Conservation (phyloP, 345 rosid species). For the Viola odorata region DNA sequence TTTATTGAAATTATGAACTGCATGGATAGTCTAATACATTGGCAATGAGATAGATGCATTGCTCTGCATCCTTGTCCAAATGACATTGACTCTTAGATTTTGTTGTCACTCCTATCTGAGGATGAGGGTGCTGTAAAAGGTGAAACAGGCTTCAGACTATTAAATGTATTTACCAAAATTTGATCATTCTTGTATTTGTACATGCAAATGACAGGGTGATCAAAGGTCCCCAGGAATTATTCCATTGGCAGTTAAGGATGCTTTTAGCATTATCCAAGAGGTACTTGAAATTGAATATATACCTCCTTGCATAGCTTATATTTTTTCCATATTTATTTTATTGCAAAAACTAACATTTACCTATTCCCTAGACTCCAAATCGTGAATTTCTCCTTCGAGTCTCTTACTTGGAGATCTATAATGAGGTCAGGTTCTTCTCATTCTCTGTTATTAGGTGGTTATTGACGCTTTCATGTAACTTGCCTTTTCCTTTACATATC, state of each 20-base stretch:
- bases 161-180: too few relatives aligned
- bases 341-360: slow-evolving; percentile 15
- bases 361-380: slow-evolving; percentile 66
- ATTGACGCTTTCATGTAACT: slow-evolving; percentile 4
- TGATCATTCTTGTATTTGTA: background rate
- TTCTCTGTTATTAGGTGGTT: background rate
- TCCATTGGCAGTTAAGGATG: slow-evolving; percentile 95
- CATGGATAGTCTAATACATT: too few relatives aligned
- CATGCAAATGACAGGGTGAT: slow-evolving; percentile 74
- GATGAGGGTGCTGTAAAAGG: too few relatives aligned
- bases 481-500: slow-evolving; percentile 8
- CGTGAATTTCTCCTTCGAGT: slow-evolving; percentile 94
- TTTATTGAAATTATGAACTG: too few relatives aligned
- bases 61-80: too few relatives aligned
- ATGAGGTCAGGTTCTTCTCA: slow-evolving; percentile 61
- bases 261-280: slow-evolving; percentile 97
- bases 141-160: too few relatives aligned
- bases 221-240: slow-evolving; percentile 99
- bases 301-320: background rate
- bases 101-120: too few relatives aligned
- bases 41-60: too few relatives aligned
- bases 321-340: slow-evolving; percentile 9
- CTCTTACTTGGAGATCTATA: slow-evolving; percentile 95
- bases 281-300: slow-evolving; percentile 34
- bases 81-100: too few relatives aligned